Conservation (phyloP, 2,329 filamentous ascomycete species). For the Talaromyces sp. region DNA sequence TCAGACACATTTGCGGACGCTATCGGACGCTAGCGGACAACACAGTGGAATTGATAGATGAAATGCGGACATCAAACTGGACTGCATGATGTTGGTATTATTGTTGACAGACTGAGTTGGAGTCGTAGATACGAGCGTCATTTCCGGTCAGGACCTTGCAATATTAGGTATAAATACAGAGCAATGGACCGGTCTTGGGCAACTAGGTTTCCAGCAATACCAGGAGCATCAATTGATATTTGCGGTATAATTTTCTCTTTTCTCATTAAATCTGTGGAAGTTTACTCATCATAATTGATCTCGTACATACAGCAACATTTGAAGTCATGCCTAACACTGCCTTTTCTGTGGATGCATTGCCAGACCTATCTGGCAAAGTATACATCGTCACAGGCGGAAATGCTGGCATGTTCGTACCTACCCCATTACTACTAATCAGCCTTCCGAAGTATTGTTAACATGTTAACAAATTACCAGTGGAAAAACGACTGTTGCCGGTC, state of each 20-base stretch:
- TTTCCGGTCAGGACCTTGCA: background rate
- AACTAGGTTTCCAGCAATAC: background rate
- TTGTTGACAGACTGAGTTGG: background rate
- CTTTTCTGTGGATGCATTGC: slow-evolving; percentile 1
- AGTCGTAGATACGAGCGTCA: background rate
- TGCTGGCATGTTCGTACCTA: slow-evolving; percentile 2
- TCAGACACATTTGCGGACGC: background rate
- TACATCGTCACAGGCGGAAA: slow-evolving; percentile 9
- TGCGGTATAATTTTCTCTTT: background rate
- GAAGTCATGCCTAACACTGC: background rate
- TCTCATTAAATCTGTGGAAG: background rate
- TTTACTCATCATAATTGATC: background rate
- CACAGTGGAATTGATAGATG: background rate
- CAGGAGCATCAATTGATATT: background rate
- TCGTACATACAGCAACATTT: background rate
- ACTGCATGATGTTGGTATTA: background rate
- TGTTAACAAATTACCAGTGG: background rate
- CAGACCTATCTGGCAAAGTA: slow-evolving; percentile 2
- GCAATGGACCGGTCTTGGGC: background rate
- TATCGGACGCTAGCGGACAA: background rate
- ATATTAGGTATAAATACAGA: background rate
- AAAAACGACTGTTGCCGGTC: background rate
- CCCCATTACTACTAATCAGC: background rate
- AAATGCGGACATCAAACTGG: background rate
- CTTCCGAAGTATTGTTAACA: background rate